Conservation (phyloP, 208 protist genomes). For the Porcisia deanei region DNA sequence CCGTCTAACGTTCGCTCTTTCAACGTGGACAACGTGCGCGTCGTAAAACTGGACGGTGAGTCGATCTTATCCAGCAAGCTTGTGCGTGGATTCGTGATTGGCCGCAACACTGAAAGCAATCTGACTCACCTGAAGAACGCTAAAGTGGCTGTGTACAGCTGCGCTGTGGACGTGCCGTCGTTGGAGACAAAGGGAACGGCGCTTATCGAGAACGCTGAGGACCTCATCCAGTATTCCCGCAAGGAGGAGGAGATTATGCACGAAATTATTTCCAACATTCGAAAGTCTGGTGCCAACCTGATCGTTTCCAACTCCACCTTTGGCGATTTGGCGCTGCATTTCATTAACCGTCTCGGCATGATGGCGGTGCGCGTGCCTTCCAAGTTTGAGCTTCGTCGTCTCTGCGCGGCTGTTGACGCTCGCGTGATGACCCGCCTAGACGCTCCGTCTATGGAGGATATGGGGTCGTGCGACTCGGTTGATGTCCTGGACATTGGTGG, state of each 20-base stretch:
- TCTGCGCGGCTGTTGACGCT: constrained; percentile 97
- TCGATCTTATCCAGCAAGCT: constrained; percentile 93
- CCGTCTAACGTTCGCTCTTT: constrained; percentile 97
- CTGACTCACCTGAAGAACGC: constrained; percentile 94
- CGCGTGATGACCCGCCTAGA: constrained; percentile 93
- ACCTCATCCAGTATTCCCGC: constrained; percentile 96
- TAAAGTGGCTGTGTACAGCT: constrained; percentile 98
- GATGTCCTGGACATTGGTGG: constrained; percentile 96
- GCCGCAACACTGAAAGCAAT: constrained; percentile 91
- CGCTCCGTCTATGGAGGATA: constrained; percentile 93
- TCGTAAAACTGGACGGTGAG: constrained; percentile 98
- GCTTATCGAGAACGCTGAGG: constrained; percentile 97
- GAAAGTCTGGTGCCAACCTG: constrained; percentile 96
- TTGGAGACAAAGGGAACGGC: constrained; percentile 99
- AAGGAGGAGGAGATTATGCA: constrained; percentile 98
- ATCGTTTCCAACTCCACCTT: constrained; percentile 98
- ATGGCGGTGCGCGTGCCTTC: constrained; percentile 98
- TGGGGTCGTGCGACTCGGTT: constrained; percentile 95
- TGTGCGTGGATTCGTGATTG: constrained; percentile 98
- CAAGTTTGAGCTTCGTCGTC: constrained; percentile 99
- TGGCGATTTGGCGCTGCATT: constrained; percentile 99
- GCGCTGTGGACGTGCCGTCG: constrained; percentile 95
- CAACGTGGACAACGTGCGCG: constrained; percentile 99
- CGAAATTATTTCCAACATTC: constrained; percentile 96
- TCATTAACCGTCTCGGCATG: constrained; percentile 97